Conservation (phyloP, 208 protist genomes). For the Angomonas ambiguus region DNA sequence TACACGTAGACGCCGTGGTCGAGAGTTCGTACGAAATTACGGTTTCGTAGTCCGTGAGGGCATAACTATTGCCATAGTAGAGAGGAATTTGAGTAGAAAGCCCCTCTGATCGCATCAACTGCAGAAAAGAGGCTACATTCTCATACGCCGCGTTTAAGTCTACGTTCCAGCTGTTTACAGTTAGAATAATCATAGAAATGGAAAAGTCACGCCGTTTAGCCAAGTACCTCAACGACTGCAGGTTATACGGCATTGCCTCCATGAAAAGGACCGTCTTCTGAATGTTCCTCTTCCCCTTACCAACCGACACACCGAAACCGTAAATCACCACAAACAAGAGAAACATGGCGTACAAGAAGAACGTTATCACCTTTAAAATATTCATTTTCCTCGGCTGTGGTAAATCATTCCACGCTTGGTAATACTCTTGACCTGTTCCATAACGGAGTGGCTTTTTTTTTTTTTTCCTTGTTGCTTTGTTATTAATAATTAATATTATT, state of each 20-base stretch:
- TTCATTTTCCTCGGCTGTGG: slow-evolving; percentile 75
- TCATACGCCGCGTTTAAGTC: slow-evolving; percentile 24
- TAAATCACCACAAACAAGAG: slow-evolving; percentile 74
- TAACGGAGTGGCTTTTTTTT: slow-evolving; percentile 11
- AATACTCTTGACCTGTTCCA: slow-evolving; percentile 45
- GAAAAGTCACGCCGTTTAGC: slow-evolving; percentile 50
- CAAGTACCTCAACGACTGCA: slow-evolving; percentile 62
- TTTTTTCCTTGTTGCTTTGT: not conserved
- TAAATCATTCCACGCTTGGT: slow-evolving; percentile 35
- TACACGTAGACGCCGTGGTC: slow-evolving; percentile 4
- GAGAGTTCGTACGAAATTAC: slow-evolving; percentile 2
- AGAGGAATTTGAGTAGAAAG: slow-evolving; percentile 33
- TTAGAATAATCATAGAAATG: slow-evolving; percentile 58
- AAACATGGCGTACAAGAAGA: slow-evolving; percentile 53
- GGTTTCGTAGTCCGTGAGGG: slow-evolving; percentile 15
- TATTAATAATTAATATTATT: not conserved
- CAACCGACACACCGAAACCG: slow-evolving; percentile 54
- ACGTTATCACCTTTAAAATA: slow-evolving; percentile 35
- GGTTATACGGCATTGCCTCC: slow-evolving; percentile 48
- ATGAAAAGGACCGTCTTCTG: slow-evolving; percentile 55
- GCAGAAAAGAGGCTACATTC: slow-evolving; percentile 27
- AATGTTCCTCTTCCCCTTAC: slow-evolving; percentile 17
- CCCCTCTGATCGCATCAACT: slow-evolving; percentile 34
- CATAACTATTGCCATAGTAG: slow-evolving; percentile 39
- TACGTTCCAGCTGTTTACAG: slow-evolving; percentile 33